Evolutionary conservation across 73 alveolate genomes (phyloP).

Genomic region (Paramecium biaurelia): DNA sequence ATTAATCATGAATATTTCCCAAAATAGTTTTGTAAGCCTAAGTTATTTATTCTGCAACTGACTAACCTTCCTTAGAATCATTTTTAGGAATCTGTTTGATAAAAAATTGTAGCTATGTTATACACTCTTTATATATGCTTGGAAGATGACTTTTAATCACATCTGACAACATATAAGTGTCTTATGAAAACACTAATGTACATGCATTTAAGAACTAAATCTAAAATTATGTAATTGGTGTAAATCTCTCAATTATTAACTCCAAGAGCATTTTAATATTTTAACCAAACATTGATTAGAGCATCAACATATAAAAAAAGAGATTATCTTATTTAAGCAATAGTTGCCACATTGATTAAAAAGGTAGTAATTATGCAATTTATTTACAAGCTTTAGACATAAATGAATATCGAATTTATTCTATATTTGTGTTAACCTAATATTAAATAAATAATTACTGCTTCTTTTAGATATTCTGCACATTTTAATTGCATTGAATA

Average conservation of each 20-base stretch:
- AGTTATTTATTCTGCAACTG: conserved; percentile 35
- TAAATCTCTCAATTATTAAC: not conserved
- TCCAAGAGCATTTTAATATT: not conserved
- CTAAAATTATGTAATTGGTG: not conserved
- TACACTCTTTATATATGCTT: not conserved
- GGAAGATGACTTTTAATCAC: not conserved
- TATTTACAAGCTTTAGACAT: not conserved
- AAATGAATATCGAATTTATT: not conserved
- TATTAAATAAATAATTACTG: not conserved
- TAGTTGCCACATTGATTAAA: conserved; percentile 3
- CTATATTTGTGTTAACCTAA: not conserved
- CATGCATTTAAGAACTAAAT: not conserved
- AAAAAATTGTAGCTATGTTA: not conserved
- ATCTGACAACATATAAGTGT: not conserved
- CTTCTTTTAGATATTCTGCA: not conserved
- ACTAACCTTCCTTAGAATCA: conserved; percentile 16
- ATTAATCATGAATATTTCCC: not conserved
- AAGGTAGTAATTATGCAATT: not conserved
- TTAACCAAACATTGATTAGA: conserved; percentile 7
- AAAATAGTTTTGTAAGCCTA: conserved; percentile 5
- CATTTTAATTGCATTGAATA: not conserved
- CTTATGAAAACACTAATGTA: not conserved
- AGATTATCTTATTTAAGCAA: not conserved
- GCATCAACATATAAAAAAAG: conserved; percentile 19
- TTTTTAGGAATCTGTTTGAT: conserved; percentile 23